These are phyloP conservation scores for Boletus bicolor DNA, from an alignment of 768 basidiomycete genomes.

Conservation along the genomic window DNA sequence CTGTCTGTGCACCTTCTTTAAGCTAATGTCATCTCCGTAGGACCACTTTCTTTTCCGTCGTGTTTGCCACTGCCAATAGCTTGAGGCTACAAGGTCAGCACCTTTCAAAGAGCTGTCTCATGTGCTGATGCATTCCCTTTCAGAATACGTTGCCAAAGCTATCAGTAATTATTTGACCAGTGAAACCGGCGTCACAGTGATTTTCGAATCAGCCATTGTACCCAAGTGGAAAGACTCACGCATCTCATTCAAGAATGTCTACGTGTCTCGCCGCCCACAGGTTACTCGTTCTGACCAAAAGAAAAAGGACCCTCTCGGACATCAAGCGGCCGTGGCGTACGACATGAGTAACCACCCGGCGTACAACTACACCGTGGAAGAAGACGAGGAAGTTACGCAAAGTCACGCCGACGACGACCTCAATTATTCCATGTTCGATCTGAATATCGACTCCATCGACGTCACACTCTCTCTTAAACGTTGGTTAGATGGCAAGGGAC, in stretches of 20 bases:
- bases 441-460: constrained; percentile 92
- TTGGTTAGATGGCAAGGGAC: constrained; percentile 95
- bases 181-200: constrained; percentile 90
- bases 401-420: constrained; percentile 47
- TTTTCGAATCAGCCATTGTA: constrained; percentile 97
- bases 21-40: constrained; percentile 35
- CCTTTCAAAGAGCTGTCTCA: neutral
- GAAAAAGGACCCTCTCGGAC: constrained; percentile 33
- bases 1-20: neutral
- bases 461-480: constrained; percentile 87
- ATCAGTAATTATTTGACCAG: constrained; percentile 92
- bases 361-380: constrained; percentile 59
- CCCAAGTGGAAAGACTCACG: constrained; percentile 97
- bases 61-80: constrained; percentile 88
- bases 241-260: constrained; percentile 96
- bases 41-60: constrained; percentile 93
- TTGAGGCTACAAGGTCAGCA: constrained; percentile 73
- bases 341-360: constrained; percentile 77
- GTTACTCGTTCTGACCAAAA: constrained; percentile 15
- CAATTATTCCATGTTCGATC: constrained; percentile 89
- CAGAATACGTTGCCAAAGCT: constrained; percentile 80
- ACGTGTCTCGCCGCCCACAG: constrained; percentile 75
- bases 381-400: constrained; percentile 44
- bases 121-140: constrained; percentile 6
- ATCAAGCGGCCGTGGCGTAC: constrained; percentile 64